phyloP scores from a whole-genome alignment of 306 rosid species.

The Malus orientalis region DNA sequence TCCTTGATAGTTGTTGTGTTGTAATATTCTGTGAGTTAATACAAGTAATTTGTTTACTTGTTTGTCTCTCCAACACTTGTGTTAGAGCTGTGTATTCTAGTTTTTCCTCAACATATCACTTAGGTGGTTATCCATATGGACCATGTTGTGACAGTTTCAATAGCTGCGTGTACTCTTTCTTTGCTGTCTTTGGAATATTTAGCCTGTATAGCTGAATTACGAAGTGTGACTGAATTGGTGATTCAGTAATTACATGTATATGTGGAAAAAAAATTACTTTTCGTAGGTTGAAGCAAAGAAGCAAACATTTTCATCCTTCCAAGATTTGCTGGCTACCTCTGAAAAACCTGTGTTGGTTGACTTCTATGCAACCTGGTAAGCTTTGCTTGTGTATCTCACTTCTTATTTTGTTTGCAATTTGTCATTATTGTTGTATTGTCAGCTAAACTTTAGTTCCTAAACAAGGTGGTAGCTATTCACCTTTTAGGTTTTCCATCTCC shows the following conservation, averaged over 20 bases:
- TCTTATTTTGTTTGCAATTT: not conserved
- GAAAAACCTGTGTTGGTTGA: constrained; percentile 85
- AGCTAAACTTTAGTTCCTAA: not conserved
- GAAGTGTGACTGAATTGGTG: not conserved
- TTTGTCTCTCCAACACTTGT: too few relatives aligned
- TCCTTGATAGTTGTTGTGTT: too few relatives aligned
- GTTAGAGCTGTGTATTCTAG: too few relatives aligned
- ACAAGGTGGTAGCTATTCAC: not conserved
- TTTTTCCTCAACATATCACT: not conserved
- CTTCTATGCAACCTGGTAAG: constrained; percentile 95
- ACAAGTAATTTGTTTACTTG: too few relatives aligned
- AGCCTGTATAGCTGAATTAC: not conserved
- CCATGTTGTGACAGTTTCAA: not conserved
- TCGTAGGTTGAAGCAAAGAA: constrained; percentile 76
- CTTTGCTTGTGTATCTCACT: not conserved
- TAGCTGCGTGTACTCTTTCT: not conserved
- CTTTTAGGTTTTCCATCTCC: not conserved
- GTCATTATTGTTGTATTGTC: not conserved
- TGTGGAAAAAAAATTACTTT: constrained; percentile 5
- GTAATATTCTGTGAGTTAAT: too few relatives aligned
- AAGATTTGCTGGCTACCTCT: constrained; percentile 65
- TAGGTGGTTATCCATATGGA: not conserved
- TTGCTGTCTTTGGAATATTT: not conserved
- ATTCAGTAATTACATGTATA: not conserved
- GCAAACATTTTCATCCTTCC: constrained; percentile 71